A percentile compares a stretch with the other conserved stretches of the same genome.
These are phyloP conservation scores for Laguncularia racemosa DNA, from an alignment of 345 rosid species.

Conservation along the genomic window DNA sequence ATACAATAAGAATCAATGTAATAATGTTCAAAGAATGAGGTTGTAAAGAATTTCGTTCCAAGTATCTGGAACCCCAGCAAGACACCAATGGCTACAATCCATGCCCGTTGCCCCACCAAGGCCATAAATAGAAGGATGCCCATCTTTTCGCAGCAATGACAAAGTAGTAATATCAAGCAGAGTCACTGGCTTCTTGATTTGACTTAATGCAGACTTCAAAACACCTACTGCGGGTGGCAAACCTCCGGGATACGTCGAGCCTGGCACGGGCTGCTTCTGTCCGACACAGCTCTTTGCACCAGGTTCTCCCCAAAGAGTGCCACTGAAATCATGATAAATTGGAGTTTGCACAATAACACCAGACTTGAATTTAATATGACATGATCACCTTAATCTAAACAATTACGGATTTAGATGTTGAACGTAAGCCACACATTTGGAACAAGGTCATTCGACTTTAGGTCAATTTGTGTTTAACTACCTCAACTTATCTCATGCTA, in stretches of 20 bases:
- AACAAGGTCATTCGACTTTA: no score
- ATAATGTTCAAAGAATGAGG: conserved; percentile 24
- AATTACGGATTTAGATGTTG: no score
- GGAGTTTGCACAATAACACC: background rate
- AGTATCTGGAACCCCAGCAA: conserved; percentile 85
- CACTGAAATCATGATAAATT: conserved; percentile 24
- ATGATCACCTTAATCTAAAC: no score
- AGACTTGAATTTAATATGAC: background rate
- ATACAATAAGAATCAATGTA: no score
- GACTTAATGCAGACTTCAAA: conserved; percentile 40
- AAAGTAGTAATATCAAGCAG: conserved; percentile 67
- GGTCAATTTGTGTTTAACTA: no score
- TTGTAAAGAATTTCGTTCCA: conserved; percentile 83
- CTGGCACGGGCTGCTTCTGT: conserved; percentile 54
- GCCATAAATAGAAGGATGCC: conserved; percentile 80
- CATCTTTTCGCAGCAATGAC: conserved; percentile 79
- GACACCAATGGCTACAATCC: conserved; percentile 97
- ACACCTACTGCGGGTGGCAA: conserved; percentile 45
- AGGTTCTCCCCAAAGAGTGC: conserved; percentile 53
- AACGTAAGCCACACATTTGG: no score
- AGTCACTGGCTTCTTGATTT: conserved; percentile 37
- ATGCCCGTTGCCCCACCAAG: conserved; percentile 29
- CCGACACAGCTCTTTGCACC: conserved; percentile 48
- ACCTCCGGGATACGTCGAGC: conserved; percentile 57
- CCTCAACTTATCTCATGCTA: no score